Conservation (phyloP, 2,329 filamentous ascomycete species). For the Diaporthe sp. region DNA sequence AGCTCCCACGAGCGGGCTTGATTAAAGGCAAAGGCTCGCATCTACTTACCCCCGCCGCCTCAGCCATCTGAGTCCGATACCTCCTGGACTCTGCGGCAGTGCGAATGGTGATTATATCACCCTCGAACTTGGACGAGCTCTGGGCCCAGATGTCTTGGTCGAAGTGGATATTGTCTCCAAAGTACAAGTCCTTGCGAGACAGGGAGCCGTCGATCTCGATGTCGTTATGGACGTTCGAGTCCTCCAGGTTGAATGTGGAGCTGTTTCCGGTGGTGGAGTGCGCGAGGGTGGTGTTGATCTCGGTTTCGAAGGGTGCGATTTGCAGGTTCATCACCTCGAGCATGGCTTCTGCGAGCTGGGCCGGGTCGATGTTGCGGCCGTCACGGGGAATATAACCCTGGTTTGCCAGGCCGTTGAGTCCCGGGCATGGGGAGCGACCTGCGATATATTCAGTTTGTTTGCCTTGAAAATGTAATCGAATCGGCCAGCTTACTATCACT, state of each 20-base stretch:
- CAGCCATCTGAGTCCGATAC: background rate
- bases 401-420: conserved; percentile 54
- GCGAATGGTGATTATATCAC: conserved; percentile 44
- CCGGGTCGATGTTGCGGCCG: conserved; percentile 48
- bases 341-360: conserved; percentile 47
- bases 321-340: conserved; percentile 48
- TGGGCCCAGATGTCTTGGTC: conserved; percentile 32
- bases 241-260: conserved; percentile 43
- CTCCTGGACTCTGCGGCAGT: conserved; percentile 36
- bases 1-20: too few species aligned
- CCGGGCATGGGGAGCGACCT: conserved; percentile 50
- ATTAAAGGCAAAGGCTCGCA: background rate
- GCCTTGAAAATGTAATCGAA: background rate
- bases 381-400: conserved; percentile 53
- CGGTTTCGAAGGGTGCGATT: conserved; percentile 43
- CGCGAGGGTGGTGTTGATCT: conserved; percentile 49
- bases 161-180: conserved; percentile 34
- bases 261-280: conserved; percentile 39
- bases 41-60: background rate
- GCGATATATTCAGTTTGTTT: conserved; percentile 14
- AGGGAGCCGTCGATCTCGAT: conserved; percentile 45
- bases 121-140: conserved; percentile 35
- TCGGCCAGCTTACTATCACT: conserved; percentile 17
- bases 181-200: conserved; percentile 47
- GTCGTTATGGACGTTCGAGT: conserved; percentile 42